phyloP scores from a whole-genome alignment of 2,329 filamentous ascomycete genomes.

The Aspergillus sp. region DNA sequence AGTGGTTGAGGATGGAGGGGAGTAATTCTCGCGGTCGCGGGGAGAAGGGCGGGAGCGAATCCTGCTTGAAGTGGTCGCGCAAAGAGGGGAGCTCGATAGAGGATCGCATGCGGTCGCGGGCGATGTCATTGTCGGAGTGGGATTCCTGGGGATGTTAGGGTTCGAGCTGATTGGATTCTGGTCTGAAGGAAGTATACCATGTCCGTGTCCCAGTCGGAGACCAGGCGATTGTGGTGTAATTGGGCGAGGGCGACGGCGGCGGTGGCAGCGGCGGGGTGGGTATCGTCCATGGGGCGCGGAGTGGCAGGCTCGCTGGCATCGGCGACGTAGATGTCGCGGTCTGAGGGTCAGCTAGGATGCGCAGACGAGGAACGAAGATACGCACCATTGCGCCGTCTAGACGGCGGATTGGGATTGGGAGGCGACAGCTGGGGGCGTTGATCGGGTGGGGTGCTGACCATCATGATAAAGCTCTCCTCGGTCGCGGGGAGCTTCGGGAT shows the following conservation, averaged over 20 bases:
- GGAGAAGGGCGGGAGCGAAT: constrained; percentile 66
- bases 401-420: constrained; percentile 32
- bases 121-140: constrained; percentile 68
- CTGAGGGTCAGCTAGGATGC: constrained; percentile 34
- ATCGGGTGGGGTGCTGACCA: constrained; percentile 87
- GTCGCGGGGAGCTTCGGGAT: constrained; percentile 97
- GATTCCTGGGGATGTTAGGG: constrained; percentile 56
- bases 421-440: constrained; percentile 60
- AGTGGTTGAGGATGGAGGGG: constrained; percentile 74
- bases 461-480: constrained; percentile 94
- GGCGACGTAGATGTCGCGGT: constrained; percentile 66
- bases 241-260: constrained; percentile 86
- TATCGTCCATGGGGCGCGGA: constrained; percentile 69
- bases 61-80: constrained; percentile 67
- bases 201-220: constrained; percentile 76
- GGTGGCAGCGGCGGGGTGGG: constrained; percentile 65
- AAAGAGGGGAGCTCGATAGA: constrained; percentile 74
- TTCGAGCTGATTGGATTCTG: not conserved
- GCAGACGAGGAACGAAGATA: constrained; percentile 12
- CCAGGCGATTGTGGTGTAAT: constrained; percentile 74
- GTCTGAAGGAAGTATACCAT: constrained; percentile 62
- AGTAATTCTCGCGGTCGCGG: constrained; percentile 70
- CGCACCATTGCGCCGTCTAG: constrained; percentile 38
- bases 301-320: constrained; percentile 69
- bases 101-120: constrained; percentile 59